Base-by-base conservation (phyloP, 352 stramenopile genomes). In the Pythium monospermum region DNA sequence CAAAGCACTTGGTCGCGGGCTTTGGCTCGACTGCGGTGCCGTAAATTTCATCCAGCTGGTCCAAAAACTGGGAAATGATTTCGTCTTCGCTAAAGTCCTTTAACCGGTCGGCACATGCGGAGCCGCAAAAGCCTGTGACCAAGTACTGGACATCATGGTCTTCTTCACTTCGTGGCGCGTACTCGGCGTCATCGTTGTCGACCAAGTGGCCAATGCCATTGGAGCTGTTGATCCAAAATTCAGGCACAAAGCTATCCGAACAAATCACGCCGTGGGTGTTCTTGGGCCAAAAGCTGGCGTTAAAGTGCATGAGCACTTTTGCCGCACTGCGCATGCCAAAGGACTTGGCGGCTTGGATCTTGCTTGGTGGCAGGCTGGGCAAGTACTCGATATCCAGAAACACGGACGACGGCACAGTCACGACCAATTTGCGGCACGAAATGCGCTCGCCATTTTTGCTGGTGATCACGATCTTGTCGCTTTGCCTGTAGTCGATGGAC, bases 221-320 rank as follows among this genome's bases (percentile, higher is more conserved):
- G 13, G 74, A 83, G 57, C 61, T 85, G 62, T 92, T 92, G 36
- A 90, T 63, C 82, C 82, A 92, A 36, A 90, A 92, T 63, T 92
- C 82, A 10, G 82, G 82, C 59, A 92, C 28, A 62, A 92, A 92
- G 50, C 69, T 83, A 27, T 89, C 75, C 21, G 78, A 89, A 63
- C 82, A 92, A 46, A 92, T 81, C 31, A 92, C 71, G 31, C 82
- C 82, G 51, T 92, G 82, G 7, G 78, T 72, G 48, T 90, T 71
- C 45, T 61, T 68, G 7, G 78, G 75, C 82, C 82, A 92, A 47
- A 90, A 92, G 35, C 60, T 49, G 31, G 61, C 44, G 16, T 57
- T 71, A 53, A 90, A 85, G 53, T 89, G 74, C 48, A 92, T 68
- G 15, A 92, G 61, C 53, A 92, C 80, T 45, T 92, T 91, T 19